A percentile compares a stretch with the other conserved stretches of the same genome.
phyloP scores from a whole-genome alignment of 2,329 filamentous ascomycete genomes.

The Sclerotinia borealis region DNA sequence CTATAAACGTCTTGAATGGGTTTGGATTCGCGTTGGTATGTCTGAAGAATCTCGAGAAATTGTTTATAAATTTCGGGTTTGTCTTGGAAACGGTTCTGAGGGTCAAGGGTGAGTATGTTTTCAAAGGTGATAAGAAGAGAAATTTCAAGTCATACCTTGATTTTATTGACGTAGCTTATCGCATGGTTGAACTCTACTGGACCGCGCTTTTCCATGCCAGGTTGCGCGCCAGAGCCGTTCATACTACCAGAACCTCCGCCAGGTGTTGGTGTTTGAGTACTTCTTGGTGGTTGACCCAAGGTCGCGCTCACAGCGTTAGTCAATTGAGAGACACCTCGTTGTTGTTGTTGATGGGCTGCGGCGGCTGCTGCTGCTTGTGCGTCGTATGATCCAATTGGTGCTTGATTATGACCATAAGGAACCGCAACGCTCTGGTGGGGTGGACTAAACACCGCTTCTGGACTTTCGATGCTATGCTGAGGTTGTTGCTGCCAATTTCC shows the following conservation, averaged over 20 bases:
- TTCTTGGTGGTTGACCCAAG: constrained; percentile 42
- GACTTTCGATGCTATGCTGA: constrained; percentile 57
- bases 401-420: constrained; percentile 39
- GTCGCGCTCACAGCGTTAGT: constrained; percentile 50
- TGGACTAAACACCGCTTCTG: constrained; percentile 55
- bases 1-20: constrained; percentile 98
- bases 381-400: constrained; percentile 36
- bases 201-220: constrained; percentile 74
- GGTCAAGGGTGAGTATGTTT: constrained; percentile 10
- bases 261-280: constrained; percentile 55
- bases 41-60: constrained; percentile 95
- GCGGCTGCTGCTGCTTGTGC: constrained; percentile 37
- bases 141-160: constrained; percentile 64
- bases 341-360: constrained; percentile 53
- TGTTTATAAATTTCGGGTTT: constrained; percentile 99
- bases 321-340: constrained; percentile 58
- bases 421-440: constrained; percentile 46
- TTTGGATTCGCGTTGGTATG: constrained; percentile 95
- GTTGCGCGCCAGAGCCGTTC: constrained; percentile 56
- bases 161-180: constrained; percentile 99
- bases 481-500: constrained; percentile 50
- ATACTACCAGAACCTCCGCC: constrained; percentile 47
- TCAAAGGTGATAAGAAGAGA: constrained; percentile 9
- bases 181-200: constrained; percentile 99
- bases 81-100: constrained; percentile 91